Conservation (phyloP, 345 rosid genomes). For the Eucalyptus polybractea region DNA sequence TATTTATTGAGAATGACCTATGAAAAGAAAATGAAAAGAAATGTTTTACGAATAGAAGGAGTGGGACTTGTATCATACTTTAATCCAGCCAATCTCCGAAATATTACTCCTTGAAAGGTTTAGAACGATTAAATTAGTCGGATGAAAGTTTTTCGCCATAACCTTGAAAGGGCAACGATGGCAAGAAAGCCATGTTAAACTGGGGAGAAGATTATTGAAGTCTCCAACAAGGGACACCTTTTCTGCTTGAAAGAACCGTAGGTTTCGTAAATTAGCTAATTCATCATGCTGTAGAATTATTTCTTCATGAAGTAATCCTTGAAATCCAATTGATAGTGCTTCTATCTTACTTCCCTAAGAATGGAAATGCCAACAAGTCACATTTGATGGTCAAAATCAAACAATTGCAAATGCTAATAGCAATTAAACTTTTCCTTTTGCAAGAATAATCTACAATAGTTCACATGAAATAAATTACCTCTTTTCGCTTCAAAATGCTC, state of each 20-base stretch:
- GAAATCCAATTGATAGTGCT: not conserved
- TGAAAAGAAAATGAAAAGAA: not conserved
- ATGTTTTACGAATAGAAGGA: not conserved
- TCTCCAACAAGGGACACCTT: not conserved
- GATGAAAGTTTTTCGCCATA: not conserved
- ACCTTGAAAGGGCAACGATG: not conserved
- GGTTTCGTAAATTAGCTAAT: not conserved
- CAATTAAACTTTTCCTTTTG: not conserved
- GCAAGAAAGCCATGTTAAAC: not conserved
- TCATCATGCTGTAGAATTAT: not conserved
- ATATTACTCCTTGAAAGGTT: not conserved
- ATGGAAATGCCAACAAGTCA: not conserved
- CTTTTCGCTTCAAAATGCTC: not conserved
- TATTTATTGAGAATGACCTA: not conserved
- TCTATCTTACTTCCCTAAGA: not conserved
- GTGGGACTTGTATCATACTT: not conserved
- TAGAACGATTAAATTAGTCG: not conserved
- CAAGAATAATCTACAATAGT: not conserved
- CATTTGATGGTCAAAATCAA: not conserved
- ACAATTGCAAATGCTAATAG: not conserved
- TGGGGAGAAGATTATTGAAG: not conserved
- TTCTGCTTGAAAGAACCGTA: not conserved
- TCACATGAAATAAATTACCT: not conserved
- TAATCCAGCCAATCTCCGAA: not conserved
- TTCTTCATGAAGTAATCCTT: not conserved